Conservation (phyloP, 805 yeast species). For the Candida orba region DNA sequence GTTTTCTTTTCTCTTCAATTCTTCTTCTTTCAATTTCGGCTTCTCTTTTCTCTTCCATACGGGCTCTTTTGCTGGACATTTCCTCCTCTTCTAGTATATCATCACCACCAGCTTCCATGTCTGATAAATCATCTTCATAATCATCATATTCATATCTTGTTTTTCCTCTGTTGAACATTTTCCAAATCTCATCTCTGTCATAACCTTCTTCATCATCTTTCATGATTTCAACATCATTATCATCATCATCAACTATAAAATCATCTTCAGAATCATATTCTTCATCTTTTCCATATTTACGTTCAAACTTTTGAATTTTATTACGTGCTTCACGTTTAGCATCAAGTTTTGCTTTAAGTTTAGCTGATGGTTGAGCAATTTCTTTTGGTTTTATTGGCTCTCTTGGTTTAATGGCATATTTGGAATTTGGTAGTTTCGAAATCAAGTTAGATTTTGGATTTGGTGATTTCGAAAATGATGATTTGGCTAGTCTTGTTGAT, state of each 20-base stretch:
- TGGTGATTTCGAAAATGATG: not conserved
- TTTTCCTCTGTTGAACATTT: constrained; percentile 64
- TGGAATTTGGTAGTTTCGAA: not conserved
- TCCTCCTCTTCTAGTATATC: constrained; percentile 83
- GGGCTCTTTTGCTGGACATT: constrained; percentile 59
- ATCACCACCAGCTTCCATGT: constrained; percentile 94
- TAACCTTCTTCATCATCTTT: constrained; percentile 50
- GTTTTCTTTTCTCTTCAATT: constrained; percentile 41
- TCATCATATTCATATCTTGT: constrained; percentile 38
- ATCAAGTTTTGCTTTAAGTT: constrained; percentile 41
- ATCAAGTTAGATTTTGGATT: not conserved
- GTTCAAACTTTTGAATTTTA: constrained; percentile 5
- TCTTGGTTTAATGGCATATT: not conserved
- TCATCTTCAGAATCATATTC: constrained; percentile 40
- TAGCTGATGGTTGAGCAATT: constrained; percentile 51
- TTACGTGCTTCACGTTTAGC: constrained; percentile 34
- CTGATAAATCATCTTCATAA: constrained; percentile 42
- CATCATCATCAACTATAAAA: constrained; percentile 27
- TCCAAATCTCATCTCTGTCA: constrained; percentile 86
- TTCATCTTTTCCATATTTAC: constrained; percentile 27
- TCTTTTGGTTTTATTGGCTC: constrained; percentile 16
- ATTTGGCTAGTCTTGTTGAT: not conserved
- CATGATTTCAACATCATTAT: constrained; percentile 38
- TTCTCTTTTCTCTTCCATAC: constrained; percentile 70
- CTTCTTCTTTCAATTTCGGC: constrained; percentile 48